Conservation (phyloP, 768 basidiomycete species). For the Mrakia blollopis region DNA sequence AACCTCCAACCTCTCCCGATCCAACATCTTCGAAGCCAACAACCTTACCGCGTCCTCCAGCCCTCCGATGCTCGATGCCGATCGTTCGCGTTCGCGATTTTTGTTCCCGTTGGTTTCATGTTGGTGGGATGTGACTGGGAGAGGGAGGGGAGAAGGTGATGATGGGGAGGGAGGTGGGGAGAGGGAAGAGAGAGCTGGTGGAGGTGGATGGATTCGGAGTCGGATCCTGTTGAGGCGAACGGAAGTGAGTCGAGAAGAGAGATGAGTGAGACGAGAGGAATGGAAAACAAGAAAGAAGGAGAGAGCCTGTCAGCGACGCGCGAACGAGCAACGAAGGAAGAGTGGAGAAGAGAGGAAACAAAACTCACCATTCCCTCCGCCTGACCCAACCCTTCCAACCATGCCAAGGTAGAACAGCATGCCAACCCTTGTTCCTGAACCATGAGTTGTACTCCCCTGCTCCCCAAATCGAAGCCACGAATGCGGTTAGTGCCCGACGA, state of each 20-base stretch:
- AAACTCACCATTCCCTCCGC: constrained; percentile 24
- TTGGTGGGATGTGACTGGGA: not conserved
- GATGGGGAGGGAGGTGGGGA: not conserved
- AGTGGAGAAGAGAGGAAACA: not conserved
- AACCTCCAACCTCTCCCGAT: constrained; percentile 23
- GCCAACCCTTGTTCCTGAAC: constrained; percentile 26
- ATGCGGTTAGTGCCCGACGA: no score
- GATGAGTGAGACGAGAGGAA: not conserved
- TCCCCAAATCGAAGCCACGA: no score
- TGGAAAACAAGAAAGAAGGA: not conserved
- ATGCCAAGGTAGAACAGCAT: constrained; percentile 29
- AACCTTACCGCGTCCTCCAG: constrained; percentile 7
- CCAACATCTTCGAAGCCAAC: not conserved
- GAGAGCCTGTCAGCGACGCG: no score
- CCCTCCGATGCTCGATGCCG: not conserved
- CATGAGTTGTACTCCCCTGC: constrained; percentile 32
- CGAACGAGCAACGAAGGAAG: not conserved
- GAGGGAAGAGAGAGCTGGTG: not conserved
- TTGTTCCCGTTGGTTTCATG: no score
- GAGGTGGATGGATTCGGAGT: constrained; percentile 23
- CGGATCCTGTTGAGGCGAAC: constrained; percentile 29
- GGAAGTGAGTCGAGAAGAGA: not conserved
- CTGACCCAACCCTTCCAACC: constrained; percentile 32
- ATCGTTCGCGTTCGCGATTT: not conserved
- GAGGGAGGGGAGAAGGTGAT: not conserved